Evolutionary conservation across 805 yeast genomes (phyloP), one percentile per base, ranked within the genome.

Genomic region (Cyberlindnera subsufficiens): DNA sequence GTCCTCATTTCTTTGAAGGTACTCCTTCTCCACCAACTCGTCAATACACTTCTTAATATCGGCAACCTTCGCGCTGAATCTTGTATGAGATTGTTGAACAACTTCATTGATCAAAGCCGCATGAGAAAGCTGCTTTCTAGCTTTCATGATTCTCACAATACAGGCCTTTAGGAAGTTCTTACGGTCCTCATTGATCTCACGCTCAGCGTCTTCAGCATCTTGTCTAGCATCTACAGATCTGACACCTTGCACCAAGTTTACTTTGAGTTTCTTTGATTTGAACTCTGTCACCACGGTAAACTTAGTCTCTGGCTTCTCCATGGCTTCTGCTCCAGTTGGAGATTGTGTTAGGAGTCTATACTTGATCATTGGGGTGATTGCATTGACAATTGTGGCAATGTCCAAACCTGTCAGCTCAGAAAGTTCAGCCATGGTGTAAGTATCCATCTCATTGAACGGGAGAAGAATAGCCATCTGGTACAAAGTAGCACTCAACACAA

Each of bases 121-220:
- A 60, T 90, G 97, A 50, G 78, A 78, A 54, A 87, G 69, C 35
- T 72, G 73, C 62, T 89, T 86, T 58, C 96, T 76, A 1, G 96
- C 90, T 68, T 91, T 91, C 98, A 91, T 93, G 58, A 91, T 86
- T 56, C 99, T 77, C 32, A 91, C 98, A 65, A 93, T 88, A 57
- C 96, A 86, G 2, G 98, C 96, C 58, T 88, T 86, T 54, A 93
- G 71, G 66, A 82, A 82, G 58, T 85, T 80, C 65, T 83, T 84
- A 59, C 96, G 77, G 47, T 89, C 89, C 56, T 88, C 93, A 55
- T 82, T 88, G 38, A 91, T 79, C 58, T 89, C 95, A 61, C 78
- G 81, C 51, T 78, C 82, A 3, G 89, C 75, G 44, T 83, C 88
- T 30, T 80, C 87, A 30, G 75, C 70, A 52, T 87, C 96, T 48